A percentile compares a stretch with the other conserved stretches of the same genome.
phyloP scores from a whole-genome alignment of 352 stramenopile species.

The Globisporangium alternatum region DNA sequence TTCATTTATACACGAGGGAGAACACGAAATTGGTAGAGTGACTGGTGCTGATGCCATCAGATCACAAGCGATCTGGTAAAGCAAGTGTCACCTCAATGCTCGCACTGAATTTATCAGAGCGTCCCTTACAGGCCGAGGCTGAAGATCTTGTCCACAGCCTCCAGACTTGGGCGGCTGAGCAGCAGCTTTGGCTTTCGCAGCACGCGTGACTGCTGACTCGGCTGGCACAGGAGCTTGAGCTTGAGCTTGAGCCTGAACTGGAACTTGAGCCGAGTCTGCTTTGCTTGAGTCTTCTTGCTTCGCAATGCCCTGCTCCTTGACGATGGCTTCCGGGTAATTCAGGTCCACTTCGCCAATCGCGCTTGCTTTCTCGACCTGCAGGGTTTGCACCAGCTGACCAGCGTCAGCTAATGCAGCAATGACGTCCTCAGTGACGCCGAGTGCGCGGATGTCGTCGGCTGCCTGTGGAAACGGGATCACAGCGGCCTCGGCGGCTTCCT shows the following conservation, averaged over 20 bases:
- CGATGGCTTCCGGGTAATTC: constrained; percentile 40
- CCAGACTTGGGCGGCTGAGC: constrained; percentile 13
- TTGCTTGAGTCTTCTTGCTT: constrained; percentile 18
- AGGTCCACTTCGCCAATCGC: constrained; percentile 16
- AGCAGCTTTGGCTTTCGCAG: constrained; percentile 9
- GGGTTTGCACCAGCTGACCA: constrained; percentile 15
- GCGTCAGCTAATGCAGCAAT: constrained; percentile 17
- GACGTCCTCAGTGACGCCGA: constrained; percentile 16
- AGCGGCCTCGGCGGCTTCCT: constrained; percentile 5
- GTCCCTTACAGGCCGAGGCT: constrained; percentile 60
- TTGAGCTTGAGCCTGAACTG: not conserved
- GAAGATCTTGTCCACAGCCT: constrained; percentile 75
- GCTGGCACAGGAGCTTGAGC: not conserved
- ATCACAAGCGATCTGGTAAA: too few relatives aligned
- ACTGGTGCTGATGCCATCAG: not conserved
- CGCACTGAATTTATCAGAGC: not conserved
- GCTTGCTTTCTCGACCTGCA: constrained; percentile 12
- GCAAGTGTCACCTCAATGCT: too few relatives aligned
- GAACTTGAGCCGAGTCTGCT: not conserved
- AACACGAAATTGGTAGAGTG: not conserved
- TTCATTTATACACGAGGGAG: constrained; percentile 2
- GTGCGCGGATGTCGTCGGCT: constrained; percentile 12
- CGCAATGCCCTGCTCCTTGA: constrained; percentile 34
- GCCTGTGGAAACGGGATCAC: constrained; percentile 13
- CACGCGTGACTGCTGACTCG: not conserved